Conservation (phyloP, 2,329 filamentous ascomycete genomes). For the Neodidymelliopsis sp. region DNA sequence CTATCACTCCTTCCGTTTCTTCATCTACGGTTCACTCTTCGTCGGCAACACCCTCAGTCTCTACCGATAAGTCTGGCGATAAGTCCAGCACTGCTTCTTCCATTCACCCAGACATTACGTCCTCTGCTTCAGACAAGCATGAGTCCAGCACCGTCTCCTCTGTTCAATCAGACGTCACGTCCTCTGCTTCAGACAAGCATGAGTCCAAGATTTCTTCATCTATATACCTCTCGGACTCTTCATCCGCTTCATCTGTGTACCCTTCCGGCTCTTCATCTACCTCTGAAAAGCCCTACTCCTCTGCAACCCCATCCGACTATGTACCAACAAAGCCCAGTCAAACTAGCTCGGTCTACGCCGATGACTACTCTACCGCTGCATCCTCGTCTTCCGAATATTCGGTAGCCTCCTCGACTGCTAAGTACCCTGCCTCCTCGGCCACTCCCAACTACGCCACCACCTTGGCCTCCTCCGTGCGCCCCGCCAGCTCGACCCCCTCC, state of each 20-base stretch:
- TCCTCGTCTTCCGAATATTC: conserved; percentile 6
- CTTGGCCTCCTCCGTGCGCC: conserved; percentile 10
- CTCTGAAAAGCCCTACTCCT: conserved; percentile 7
- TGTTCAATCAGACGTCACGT: conserved; percentile 16
- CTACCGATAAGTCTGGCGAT: conserved; percentile 18
- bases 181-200: conserved; percentile 14
- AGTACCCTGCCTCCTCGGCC: conserved; percentile 6
- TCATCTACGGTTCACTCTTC: conserved; percentile 17
- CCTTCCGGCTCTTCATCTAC: conserved; percentile 8
- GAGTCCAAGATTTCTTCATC: too few relatives aligned
- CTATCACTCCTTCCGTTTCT: conserved; percentile 10
- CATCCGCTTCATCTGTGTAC: conserved; percentile 1
- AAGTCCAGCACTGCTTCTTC: conserved; percentile 14
- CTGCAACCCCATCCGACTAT: conserved; percentile 6
- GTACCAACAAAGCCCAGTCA: conserved; percentile 18
- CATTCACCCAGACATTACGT: conserved; percentile 6
- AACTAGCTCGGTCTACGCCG: conserved; percentile 14
- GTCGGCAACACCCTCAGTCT: conserved; percentile 18
- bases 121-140: conserved; percentile 16
- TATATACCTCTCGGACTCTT: conserved; percentile 6
- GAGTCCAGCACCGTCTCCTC: conserved; percentile 13
- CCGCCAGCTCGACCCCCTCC: conserved; percentile 24
- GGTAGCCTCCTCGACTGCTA: conserved; percentile 1
- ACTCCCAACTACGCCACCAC: conserved; percentile 9
- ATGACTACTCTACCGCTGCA: conserved; percentile 3